A percentile compares a stretch with the other conserved stretches of the same genome.
phyloP scores from a whole-genome alignment of 2,329 filamentous ascomycete species.

The Colletotrichum sp. region DNA sequence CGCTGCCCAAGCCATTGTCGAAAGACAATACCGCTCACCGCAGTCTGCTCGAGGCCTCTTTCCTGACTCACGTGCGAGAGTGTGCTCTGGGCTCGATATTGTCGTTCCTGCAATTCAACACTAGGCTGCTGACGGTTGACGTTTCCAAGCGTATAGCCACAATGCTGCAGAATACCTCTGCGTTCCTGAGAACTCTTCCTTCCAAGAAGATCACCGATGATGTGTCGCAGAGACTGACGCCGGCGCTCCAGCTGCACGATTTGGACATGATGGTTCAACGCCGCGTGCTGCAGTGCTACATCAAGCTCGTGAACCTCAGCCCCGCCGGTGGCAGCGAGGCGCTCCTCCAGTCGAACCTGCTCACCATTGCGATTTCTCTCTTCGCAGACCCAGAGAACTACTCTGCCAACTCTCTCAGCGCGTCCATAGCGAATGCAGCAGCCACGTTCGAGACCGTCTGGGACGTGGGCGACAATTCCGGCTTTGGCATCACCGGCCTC shows the following conservation, averaged over 20 bases:
- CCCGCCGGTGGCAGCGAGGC: slow-evolving; percentile 85
- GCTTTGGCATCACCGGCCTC: slow-evolving; percentile 90
- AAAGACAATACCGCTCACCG: slow-evolving; percentile 88
- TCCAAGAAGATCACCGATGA: slow-evolving; percentile 87
- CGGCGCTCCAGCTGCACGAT: slow-evolving; percentile 87
- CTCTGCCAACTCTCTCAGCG: slow-evolving; percentile 81
- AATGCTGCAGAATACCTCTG: slow-evolving; percentile 94
- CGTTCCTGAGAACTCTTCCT: slow-evolving; percentile 86
- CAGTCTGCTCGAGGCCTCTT: slow-evolving; percentile 87
- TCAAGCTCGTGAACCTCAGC: slow-evolving; percentile 86
- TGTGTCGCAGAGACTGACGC: slow-evolving; percentile 80
- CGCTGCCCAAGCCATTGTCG: slow-evolving; percentile 89
- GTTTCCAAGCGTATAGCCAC: slow-evolving; percentile 90
- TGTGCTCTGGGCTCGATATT: slow-evolving; percentile 91
- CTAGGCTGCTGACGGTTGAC: slow-evolving; percentile 87
- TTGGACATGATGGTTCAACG: slow-evolving; percentile 92
- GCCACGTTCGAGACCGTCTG: slow-evolving; percentile 92
- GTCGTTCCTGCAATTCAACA: slow-evolving; percentile 93
- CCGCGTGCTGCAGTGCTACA: slow-evolving; percentile 93
- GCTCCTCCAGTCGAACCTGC: slow-evolving; percentile 86
- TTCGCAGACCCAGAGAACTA: slow-evolving; percentile 95
- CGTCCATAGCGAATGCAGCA: slow-evolving; percentile 88
- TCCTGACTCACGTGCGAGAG: slow-evolving; percentile 92
- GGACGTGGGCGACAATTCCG: slow-evolving; percentile 93
- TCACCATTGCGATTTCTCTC: slow-evolving; percentile 86